Base-by-base conservation (phyloP, 1,284 basidiomycete genomes). In the Melampsora americana region DNA sequence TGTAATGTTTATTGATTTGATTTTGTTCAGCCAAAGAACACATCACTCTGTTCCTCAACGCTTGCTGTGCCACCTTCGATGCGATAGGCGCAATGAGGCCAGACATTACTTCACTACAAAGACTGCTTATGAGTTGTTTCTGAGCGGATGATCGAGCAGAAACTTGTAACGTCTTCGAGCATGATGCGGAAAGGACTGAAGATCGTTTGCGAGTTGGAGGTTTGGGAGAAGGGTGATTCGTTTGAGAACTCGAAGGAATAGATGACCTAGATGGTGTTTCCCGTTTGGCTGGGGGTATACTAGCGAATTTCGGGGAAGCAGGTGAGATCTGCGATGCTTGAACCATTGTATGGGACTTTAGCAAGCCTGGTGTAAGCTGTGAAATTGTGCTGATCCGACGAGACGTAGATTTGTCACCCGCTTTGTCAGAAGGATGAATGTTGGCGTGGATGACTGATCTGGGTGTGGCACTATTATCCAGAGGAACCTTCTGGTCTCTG, bases 31-130 rank as follows among this genome's bases (percentile, higher is more conserved):
- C 56, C 5, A 42, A 46, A 44, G 56, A 53, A 30, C 60, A 32
- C 18, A 60, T 61, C 16, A 56, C 65, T 35, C 28, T 67, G 18
- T 74, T 67, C 42, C 65, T n/a, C 9, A 74, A 20, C 11, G 72
- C 66, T 28, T 67, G 53, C 44, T 67, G 65, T 18, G 72, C 72
- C 35, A 74, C 64, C n/a, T 61, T 50, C 14, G 72, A 20, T 44
- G 66, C 60, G 12, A 65, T 66, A 39, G 72, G 66, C 61, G 46
- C 72, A 23, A 67, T 42, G 26, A 74, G 26, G 61, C 48, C 61
- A 9, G 35, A 67, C 32, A 74, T 6, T 18, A 74, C 20, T 46
- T 74, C 72, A 26, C 32, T 23, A 14, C 53, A 56, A n/a, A 56
- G 26, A 56, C 53, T 56, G 14, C 26, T 56, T 28, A 56, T 23